Conservation (phyloP, 2,329 filamentous ascomycete genomes). For the Ceratocystis albifundus region DNA sequence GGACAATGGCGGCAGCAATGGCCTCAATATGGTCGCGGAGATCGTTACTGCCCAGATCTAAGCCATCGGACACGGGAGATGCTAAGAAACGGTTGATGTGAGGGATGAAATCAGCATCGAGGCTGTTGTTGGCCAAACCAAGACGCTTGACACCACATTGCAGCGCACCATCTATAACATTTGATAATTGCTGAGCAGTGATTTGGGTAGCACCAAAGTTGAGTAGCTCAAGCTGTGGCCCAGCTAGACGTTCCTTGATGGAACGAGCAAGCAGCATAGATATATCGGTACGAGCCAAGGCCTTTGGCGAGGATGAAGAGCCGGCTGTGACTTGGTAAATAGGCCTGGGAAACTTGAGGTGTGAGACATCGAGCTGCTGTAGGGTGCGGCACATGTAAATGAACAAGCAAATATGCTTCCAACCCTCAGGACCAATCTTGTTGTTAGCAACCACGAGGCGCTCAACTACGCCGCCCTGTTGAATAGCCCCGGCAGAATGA, state of each 20-base stretch:
- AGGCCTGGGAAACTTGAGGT: conserved; percentile 58
- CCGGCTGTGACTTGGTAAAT: conserved; percentile 23
- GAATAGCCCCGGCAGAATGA: conserved; percentile 31
- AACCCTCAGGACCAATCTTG: conserved; percentile 74
- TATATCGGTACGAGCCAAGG: conserved; percentile 40
- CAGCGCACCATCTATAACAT: conserved; percentile 70
- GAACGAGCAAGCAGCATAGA: conserved; percentile 59
- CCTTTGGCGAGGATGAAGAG: conserved; percentile 26
- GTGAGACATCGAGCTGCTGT: conserved; percentile 75
- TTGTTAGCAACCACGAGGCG: conserved; percentile 85
- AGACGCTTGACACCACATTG: conserved; percentile 66
- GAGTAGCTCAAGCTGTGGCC: conserved; percentile 66
- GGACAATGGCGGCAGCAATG: conserved; percentile 46
- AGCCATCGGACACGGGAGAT: conserved; percentile 67
- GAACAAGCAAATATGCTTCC: conserved; percentile 84
- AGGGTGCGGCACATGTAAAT: conserved; percentile 80
- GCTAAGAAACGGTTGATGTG: conserved; percentile 68
- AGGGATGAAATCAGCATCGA: conserved; percentile 61
- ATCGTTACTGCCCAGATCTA: conserved; percentile 83
- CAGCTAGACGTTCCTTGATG: conserved; percentile 63
- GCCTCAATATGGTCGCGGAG: conserved; percentile 42
- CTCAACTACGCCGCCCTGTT: conserved; percentile 65
- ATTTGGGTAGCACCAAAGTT: conserved; percentile 71
- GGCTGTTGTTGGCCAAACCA: conserved; percentile 69
- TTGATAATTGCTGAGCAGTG: conserved; percentile 56